Conservation (phyloP, 495 filamentous ascomycete species). For the Xylaria palmicola region DNA sequence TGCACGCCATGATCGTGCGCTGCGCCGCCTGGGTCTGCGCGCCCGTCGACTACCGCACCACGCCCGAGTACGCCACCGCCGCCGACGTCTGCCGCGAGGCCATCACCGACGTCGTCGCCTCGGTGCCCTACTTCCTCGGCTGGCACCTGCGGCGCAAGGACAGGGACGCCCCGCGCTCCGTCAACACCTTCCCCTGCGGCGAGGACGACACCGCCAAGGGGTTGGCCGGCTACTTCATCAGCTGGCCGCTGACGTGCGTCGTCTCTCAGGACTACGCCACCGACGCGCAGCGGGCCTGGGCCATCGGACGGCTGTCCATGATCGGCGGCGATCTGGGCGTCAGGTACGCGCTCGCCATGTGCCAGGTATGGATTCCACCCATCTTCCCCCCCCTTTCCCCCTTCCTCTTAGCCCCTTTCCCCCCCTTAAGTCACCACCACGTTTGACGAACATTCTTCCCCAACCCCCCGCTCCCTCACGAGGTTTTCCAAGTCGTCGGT, state of each 20-base stretch:
- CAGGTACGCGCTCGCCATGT: constrained; percentile 47
- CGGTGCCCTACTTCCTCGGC: constrained; percentile 52
- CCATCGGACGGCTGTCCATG: constrained; percentile 42
- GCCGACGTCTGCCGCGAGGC: constrained; percentile 38
- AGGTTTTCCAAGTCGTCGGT: too few species aligned
- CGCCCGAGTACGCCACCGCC: constrained; percentile 50
- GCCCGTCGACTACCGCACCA: constrained; percentile 53
- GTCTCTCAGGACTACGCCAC: constrained; percentile 49
- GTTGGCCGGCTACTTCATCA: constrained; percentile 45
- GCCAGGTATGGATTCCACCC: constrained; percentile 29
- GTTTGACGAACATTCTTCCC: too few species aligned
- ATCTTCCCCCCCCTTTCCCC: not conserved
- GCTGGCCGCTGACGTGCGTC: constrained; percentile 43
- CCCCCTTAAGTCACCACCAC: not conserved
- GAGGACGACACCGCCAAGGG: constrained; percentile 39
- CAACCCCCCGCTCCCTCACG: too few species aligned
- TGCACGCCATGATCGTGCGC: constrained; percentile 44
- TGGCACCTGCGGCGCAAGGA: constrained; percentile 36
- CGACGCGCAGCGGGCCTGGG: constrained; percentile 49
- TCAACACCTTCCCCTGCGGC: constrained; percentile 38
- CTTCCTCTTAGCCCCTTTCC: constrained; percentile 3
- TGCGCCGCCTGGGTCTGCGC: constrained; percentile 52
- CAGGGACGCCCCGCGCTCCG: constrained; percentile 7
- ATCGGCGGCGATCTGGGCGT: constrained; percentile 50
- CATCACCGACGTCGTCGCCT: constrained; percentile 51